Percentiles rank a stretch among this genome's conserved stretches.
Conservation (phyloP, 2,329 filamentous ascomycete genomes). For the Trichoderma cornu-damae region DNA sequence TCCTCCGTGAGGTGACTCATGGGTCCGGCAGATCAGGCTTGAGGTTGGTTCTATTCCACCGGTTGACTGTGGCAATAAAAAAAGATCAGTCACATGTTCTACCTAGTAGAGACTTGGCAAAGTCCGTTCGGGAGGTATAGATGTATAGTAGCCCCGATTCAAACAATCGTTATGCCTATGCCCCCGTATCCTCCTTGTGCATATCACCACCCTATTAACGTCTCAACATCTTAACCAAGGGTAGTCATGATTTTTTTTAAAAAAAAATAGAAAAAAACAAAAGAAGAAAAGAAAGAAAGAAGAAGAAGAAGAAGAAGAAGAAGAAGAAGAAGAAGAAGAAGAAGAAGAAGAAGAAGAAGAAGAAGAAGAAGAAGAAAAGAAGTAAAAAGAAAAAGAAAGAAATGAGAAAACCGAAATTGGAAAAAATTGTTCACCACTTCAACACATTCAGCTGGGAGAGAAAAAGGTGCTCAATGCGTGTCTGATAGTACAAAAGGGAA, state of each 20-base stretch:
- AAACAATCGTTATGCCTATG: neutral
- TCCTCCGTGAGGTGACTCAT: neutral
- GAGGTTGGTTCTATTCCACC: neutral
- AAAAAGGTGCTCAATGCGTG: constrained; percentile 10
- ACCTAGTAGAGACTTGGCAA: neutral
- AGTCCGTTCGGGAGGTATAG: too few species aligned
- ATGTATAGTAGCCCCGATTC: neutral
- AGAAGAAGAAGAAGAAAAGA: neutral
- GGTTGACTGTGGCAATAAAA: neutral
- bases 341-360: too few species aligned
- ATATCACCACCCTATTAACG: neutral
- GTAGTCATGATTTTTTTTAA: too few species aligned
- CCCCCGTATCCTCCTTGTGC: neutral
- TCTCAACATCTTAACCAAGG: too few species aligned
- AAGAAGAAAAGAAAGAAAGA: too few species aligned
- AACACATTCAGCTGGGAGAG: neutral
- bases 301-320: too few species aligned
- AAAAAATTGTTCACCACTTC: neutral
- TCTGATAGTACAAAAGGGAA: constrained; percentile 18
- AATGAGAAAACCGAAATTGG: too few species aligned
- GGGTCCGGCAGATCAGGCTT: neutral
- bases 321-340: too few species aligned
- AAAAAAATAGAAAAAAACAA: too few species aligned
- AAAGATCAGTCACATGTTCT: neutral
- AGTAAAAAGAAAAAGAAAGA: neutral